These are phyloP conservation scores for Candida ovalis DNA, from an alignment of 805 yeast species.

Conservation along the genomic window DNA sequence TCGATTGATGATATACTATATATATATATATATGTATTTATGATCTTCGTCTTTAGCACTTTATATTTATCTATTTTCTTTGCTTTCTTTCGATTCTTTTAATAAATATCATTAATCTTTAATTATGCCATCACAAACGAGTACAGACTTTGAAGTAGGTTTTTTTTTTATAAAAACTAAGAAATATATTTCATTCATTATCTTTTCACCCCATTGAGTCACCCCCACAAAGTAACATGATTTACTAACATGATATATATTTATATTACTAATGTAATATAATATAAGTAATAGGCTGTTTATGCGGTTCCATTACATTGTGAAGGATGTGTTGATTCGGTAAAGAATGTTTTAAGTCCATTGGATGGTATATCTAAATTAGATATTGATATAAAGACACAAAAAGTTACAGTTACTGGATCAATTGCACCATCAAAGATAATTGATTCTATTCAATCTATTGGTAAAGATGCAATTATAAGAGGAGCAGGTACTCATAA, in stretches of 20 bases:
- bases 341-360: conserved; percentile 47
- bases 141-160: conserved; percentile 22
- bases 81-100: too few relatives aligned
- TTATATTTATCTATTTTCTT: too few relatives aligned
- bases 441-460: conserved; percentile 60
- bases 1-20: too few relatives aligned
- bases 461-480: conserved; percentile 87
- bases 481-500: conserved; percentile 87
- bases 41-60: too few relatives aligned
- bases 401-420: conserved; percentile 68
- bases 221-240: too few relatives aligned
- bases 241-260: too few relatives aligned
- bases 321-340: conserved; percentile 61
- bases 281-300: conserved; percentile 46
- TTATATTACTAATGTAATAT: not conserved
- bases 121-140: conserved; percentile 15
- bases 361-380: conserved; percentile 48
- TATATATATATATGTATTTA: too few relatives aligned
- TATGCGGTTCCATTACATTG: conserved; percentile 88
- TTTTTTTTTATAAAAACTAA: too few relatives aligned
- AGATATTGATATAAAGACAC: conserved; percentile 53
- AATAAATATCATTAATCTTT: too few relatives aligned
- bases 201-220: too few relatives aligned
- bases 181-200: too few relatives aligned
- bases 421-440: conserved; percentile 71